phyloP scores from a whole-genome alignment of 768 basidiomycete genomes.

The Phanerochaete sordida region DNA sequence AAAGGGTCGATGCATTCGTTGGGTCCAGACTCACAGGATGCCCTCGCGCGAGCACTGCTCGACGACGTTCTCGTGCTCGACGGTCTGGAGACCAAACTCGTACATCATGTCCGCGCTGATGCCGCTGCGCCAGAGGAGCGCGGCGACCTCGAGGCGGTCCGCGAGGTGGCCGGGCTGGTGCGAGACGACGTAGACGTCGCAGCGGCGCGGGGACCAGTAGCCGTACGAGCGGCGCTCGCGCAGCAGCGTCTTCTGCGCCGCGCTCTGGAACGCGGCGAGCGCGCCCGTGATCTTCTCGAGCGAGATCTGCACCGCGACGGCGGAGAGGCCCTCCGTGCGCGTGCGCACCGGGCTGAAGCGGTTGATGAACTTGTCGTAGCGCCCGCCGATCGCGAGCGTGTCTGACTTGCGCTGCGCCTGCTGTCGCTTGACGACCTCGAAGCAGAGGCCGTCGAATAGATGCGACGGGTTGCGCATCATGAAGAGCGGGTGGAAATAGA shows the following conservation, averaged over 20 bases:
- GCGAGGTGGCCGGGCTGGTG: constrained; percentile 72
- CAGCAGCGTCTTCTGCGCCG: constrained; percentile 61
- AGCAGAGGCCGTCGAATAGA: constrained; percentile 70
- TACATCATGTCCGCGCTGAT: constrained; percentile 91
- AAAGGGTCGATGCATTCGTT: not conserved
- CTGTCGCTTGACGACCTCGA: constrained; percentile 64
- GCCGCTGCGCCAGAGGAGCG: constrained; percentile 74
- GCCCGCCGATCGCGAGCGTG: constrained; percentile 77
- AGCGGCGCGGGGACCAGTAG: constrained; percentile 85
- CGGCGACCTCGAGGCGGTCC: constrained; percentile 74
- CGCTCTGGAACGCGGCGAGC: constrained; percentile 65
- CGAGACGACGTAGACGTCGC: constrained; percentile 83
- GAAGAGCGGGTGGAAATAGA: constrained; percentile 63
- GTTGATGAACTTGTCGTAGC: constrained; percentile 70
- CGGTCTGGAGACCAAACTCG: constrained; percentile 61
- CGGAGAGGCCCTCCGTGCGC: constrained; percentile 54
- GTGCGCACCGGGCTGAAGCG: constrained; percentile 55
- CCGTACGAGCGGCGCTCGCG: constrained; percentile 84
- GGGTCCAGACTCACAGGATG: constrained; percentile 72
- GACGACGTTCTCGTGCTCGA: constrained; percentile 60
- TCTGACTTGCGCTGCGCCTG: constrained; percentile 48
- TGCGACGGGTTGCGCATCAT: constrained; percentile 65
- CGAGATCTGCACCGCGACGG: constrained; percentile 72
- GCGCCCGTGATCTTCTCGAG: constrained; percentile 73
- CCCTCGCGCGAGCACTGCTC: constrained; percentile 78